Evolutionary conservation across 176 grass and related monocot genomes (phyloP).

Genomic region (Zoysia pacifica): DNA sequence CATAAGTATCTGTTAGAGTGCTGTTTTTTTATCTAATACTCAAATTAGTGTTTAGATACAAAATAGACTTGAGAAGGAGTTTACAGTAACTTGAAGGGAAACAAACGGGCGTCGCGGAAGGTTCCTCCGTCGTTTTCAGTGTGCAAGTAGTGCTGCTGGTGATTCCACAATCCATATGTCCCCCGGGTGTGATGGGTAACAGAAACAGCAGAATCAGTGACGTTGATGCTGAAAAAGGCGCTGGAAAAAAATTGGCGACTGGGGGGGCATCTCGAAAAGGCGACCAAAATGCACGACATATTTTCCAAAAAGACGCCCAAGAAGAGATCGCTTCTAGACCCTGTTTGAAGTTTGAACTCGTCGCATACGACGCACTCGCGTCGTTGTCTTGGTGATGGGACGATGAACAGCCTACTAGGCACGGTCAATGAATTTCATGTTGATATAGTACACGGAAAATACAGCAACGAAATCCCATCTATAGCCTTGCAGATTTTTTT

Average conservation of each 20-base stretch:
- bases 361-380: neutral
- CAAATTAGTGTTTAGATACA: too few species aligned
- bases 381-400: conserved; percentile 1
- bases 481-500: neutral
- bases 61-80: neutral
- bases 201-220: neutral
- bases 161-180: neutral
- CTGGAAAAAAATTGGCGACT: neutral
- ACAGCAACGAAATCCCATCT: neutral
- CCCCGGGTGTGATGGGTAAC: neutral
- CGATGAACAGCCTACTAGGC: neutral
- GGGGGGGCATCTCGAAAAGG: conserved; percentile 27
- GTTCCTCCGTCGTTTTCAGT: conserved; percentile 20
- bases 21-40: too few species aligned
- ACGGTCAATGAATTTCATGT: neutral
- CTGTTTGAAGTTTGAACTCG: conserved; percentile 25
- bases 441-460: neutral
- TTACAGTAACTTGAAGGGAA: conserved; percentile 22
- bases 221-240: neutral
- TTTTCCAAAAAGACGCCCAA: conserved; percentile 25
- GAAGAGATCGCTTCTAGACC: conserved; percentile 38
- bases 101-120: conserved; percentile 1
- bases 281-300: neutral
- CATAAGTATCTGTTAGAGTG: too few species aligned
- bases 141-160: neutral